Evolutionary conservation across 768 basidiomycete species (phyloP).

Genomic region (Lactarius hatsudake): DNA sequence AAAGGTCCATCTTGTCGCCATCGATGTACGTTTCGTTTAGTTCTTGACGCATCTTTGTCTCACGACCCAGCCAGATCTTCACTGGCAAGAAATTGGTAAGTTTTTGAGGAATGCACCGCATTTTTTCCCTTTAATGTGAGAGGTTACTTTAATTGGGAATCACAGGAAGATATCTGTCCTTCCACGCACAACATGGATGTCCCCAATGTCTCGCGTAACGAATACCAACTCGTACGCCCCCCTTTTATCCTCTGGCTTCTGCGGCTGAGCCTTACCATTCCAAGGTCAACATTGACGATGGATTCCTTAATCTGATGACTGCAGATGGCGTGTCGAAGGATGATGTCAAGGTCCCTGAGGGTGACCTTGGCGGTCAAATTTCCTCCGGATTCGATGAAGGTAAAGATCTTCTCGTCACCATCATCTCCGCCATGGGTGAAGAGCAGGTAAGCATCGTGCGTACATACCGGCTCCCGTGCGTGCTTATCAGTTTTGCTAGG

Average conservation of each 20-base stretch:
- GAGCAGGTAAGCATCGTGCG: slow-evolving; percentile 56
- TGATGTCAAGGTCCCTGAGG: slow-evolving; percentile 91
- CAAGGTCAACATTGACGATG: slow-evolving; percentile 88
- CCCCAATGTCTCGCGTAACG: slow-evolving; percentile 85
- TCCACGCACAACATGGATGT: slow-evolving; percentile 99
- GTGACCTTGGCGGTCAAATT: slow-evolving; percentile 75
- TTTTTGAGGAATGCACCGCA: slow-evolving; percentile 27
- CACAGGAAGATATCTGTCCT: slow-evolving; percentile 88
- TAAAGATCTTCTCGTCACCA: slow-evolving; percentile 85
- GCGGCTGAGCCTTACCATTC: background rate
- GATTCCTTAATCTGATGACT: slow-evolving; percentile 92
- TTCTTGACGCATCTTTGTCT: slow-evolving; percentile 22
- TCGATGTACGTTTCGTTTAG: slow-evolving; percentile 68
- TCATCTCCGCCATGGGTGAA: slow-evolving; percentile 88
- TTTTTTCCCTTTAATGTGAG: slow-evolving; percentile 17
- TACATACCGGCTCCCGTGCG: background rate
- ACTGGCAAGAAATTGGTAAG: slow-evolving; percentile 93
- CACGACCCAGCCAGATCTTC: slow-evolving; percentile 71
- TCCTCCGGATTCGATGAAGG: slow-evolving; percentile 69
- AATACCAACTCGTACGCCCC: slow-evolving; percentile 77
- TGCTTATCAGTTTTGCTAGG: slow-evolving; percentile 38
- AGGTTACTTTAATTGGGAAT: slow-evolving; percentile 4
- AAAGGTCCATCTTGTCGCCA: slow-evolving; percentile 96
- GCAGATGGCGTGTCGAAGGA: slow-evolving; percentile 80
- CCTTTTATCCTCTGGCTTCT: background rate